Base-by-base conservation (phyloP, 305 asterid species). In the Solanum hybrid region DNA sequence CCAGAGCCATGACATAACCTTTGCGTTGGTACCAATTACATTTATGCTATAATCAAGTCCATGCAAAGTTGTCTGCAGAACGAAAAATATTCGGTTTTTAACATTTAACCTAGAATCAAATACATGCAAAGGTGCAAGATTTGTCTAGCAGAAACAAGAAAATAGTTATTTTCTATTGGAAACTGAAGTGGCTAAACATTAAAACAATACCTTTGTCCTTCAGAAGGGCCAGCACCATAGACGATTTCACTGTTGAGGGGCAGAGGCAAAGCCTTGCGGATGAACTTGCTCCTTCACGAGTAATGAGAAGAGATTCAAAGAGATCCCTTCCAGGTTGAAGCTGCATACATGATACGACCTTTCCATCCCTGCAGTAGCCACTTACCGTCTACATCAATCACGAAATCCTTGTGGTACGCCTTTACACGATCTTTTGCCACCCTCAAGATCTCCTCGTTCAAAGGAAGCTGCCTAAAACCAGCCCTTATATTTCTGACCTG, bases 291-390 rank as follows among this genome's bases (percentile, higher is more conserved):
- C 77, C 45, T 31, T 85, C 77, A 32, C 45, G 45, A 20, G 77
- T 57, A 32, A 85, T 22, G 14, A 61, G 77, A 12, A 57, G 13
- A 31, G 31, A 36, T 87, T 91, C 94, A 91, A 79, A 90, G 90
- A 37, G 92, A 91, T 1, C 94, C 93, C 89, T 89, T 92, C 99
- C 99, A 97, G 37, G 97, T 93, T 91, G 98, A 94, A 79, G 93
- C 92, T 11, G 97, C 97, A 77, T 91, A 97, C 2, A 94, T 73
- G 26, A 96, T 95, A 2, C 98, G 95, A 22, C 99, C 98, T 91
- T 97, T 97, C 99, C 99, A 97, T n/a, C 99, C 99, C 91, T 94
- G 98, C 94, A 97, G 90, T 92, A 97, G 76, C 99, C 99, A 97
- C 10, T 90, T 93, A 57, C 96, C 94, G 84, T 96, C 98, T 93